Evolutionary conservation across 352 stramenopile species (phyloP), one percentile per base, ranked within the genome.

Genomic region (Phytopythium kandeliae): DNA sequence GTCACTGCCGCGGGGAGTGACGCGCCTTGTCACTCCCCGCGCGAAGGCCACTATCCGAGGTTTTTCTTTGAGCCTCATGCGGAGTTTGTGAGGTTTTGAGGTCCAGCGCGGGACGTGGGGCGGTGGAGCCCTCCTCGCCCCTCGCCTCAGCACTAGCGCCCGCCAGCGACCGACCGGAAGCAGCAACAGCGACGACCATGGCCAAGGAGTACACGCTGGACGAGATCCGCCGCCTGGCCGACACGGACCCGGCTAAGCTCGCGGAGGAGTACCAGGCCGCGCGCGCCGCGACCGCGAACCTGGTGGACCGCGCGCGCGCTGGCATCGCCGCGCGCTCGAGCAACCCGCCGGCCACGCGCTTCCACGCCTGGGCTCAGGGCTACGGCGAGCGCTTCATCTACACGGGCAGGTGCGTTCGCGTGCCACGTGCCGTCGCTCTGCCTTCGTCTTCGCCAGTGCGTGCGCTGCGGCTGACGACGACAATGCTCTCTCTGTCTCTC

Each of bases 321-420:
- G 75, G 78, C 48, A 80, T 89, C 47, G 74, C 74, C 48, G 78
- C 78, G 7, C 78, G 78, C 48, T 43, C 63, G 59, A 49, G 60
- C 51, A 77, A 78, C 56, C 73, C 74, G 38, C 74, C 74, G 28
- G 63, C 65, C 16, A 74, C 69, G 62, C 71, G 72, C 58, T 86
- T 89, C 61, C 65, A 82, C 54, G 67, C 76, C 30, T 89, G 75
- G 73, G 73, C 71, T 22, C 74, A 89, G 59, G 73, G 75, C 62
- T 89, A 89, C 62, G 78, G 73, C 57, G 66, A 81, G 58, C 73
- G 75, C 51, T 85, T 78, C 62, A 84, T 89, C 67, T 84, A 89
- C 73, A 89, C 68, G 26, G 75, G 75, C 57, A 76, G 65, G 65
- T 74, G 54, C 36, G 54, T 46, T 35, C 41, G 15, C 28, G 30